These are phyloP conservation scores for Sporothrix luriei DNA, from an alignment of 2,329 filamentous ascomycete genomes.

Conservation along the genomic window DNA sequence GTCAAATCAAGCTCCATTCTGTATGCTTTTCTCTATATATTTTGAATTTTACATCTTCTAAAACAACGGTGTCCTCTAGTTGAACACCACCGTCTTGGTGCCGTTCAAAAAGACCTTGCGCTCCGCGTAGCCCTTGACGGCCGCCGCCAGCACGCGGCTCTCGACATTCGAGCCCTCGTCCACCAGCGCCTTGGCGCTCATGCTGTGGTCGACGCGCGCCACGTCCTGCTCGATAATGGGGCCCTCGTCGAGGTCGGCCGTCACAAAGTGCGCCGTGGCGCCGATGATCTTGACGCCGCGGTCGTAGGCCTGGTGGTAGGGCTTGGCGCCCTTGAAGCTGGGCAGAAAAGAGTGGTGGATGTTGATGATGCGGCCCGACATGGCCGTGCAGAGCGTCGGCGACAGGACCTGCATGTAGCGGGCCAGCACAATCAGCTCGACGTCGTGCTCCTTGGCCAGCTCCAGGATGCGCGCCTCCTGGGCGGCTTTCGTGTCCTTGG, in stretches of 20 bases:
- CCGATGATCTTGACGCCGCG: constrained; percentile 87
- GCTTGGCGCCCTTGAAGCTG: constrained; percentile 84
- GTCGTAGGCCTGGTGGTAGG: constrained; percentile 85
- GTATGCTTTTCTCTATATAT: no score
- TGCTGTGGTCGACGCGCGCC: constrained; percentile 72
- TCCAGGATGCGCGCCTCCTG: constrained; percentile 74
- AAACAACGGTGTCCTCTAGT: constrained; percentile 36
- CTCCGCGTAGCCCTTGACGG: constrained; percentile 83
- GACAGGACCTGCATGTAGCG: constrained; percentile 88
- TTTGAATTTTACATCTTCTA: no score
- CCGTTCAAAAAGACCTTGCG: constrained; percentile 76
- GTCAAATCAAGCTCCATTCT: no score
- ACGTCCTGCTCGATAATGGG: constrained; percentile 88
- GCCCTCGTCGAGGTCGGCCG: constrained; percentile 80
- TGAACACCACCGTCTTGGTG: constrained; percentile 78
- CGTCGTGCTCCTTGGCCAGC: constrained; percentile 66
- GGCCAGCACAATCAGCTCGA: constrained; percentile 79
- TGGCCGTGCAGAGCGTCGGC: constrained; percentile 71
- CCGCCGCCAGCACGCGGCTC: constrained; percentile 77
- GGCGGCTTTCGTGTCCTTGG: constrained; percentile 71
- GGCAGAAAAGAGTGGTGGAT: constrained; percentile 88
- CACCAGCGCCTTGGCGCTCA: constrained; percentile 74
- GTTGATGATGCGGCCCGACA: constrained; percentile 88
- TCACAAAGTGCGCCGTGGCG: constrained; percentile 84
- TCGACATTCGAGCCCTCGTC: constrained; percentile 83